These are phyloP conservation scores for Leptoxyphium fumago DNA, from an alignment of 2,329 filamentous ascomycete genomes.

Conservation along the genomic window DNA sequence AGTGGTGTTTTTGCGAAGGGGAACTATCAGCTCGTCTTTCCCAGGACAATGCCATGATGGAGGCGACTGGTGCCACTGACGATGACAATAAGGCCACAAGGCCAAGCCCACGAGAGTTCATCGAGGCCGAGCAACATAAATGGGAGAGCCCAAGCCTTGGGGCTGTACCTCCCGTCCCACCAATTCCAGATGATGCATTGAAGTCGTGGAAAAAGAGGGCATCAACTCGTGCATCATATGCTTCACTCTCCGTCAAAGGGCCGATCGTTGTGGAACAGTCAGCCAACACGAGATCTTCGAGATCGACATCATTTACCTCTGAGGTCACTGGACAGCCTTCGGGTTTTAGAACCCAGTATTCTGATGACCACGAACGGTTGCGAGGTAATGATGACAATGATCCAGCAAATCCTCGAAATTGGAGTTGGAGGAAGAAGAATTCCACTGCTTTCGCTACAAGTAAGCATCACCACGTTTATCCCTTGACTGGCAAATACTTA, in stretches of 20 bases:
- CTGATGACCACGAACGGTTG: neutral
- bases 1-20: constrained; percentile 7
- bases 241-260: neutral
- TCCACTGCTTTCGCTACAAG: constrained; percentile 5
- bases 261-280: neutral
- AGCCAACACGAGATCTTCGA: neutral
- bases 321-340: neutral
- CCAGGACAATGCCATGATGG: neutral
- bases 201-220: neutral
- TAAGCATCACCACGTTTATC: neutral
- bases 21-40: too few species aligned
- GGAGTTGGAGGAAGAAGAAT: constrained; percentile 18
- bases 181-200: neutral
- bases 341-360: neutral
- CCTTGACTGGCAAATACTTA: constrained; percentile 1
- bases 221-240: neutral
- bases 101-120: neutral
- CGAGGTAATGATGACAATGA: neutral
- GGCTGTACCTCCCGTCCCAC: neutral
- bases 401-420: constrained; percentile 25
- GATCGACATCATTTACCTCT: neutral
- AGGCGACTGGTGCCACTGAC: neutral
- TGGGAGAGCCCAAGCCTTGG: neutral
- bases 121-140: neutral
- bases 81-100: neutral